Percentiles rank a stretch among this genome's conserved stretches.
These are phyloP conservation scores for Forsythia viridissima DNA, from an alignment of 257 asterid genomes.

Conservation along the genomic window DNA sequence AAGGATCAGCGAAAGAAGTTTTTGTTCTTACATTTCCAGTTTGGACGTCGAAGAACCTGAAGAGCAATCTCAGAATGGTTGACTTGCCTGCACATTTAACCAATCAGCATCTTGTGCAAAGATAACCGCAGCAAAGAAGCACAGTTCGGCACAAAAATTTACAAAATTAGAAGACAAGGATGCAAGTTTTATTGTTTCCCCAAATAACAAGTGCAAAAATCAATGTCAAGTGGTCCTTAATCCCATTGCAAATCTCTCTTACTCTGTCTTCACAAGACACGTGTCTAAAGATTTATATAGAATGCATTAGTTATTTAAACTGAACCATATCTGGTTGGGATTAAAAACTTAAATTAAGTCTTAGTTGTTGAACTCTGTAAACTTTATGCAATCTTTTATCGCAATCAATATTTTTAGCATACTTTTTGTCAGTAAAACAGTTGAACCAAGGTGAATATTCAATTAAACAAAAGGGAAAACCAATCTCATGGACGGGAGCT, in stretches of 20 bases:
- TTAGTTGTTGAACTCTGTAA: neutral
- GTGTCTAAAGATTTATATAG: too few relatives aligned
- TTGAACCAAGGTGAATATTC: conserved; percentile 18
- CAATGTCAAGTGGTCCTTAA: too few relatives aligned
- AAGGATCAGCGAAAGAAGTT: conserved; percentile 9
- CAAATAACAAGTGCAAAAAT: neutral
- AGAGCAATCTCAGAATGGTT: conserved; percentile 90
- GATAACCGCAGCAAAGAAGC: neutral
- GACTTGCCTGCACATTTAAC: conserved; percentile 74
- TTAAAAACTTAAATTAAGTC: neutral
- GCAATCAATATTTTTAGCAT: neutral
- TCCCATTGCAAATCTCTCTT: too few relatives aligned
- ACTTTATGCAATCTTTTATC: neutral
- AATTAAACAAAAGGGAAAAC: neutral
- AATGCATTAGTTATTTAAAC: too few relatives aligned
- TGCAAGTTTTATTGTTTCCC: neutral
- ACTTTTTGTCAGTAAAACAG: conserved; percentile 1
- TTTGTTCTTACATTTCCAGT: conserved; percentile 72
- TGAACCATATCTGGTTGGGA: neutral
- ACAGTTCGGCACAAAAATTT: neutral
- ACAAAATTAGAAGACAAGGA: neutral
- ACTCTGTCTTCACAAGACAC: too few relatives aligned
- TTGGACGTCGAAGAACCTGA: conserved; percentile 81
- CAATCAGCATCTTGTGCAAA: conserved; percentile 11
- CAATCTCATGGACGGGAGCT: neutral